Conservation (phyloP, 768 basidiomycete species). For the Termitomyces sp. region DNA sequence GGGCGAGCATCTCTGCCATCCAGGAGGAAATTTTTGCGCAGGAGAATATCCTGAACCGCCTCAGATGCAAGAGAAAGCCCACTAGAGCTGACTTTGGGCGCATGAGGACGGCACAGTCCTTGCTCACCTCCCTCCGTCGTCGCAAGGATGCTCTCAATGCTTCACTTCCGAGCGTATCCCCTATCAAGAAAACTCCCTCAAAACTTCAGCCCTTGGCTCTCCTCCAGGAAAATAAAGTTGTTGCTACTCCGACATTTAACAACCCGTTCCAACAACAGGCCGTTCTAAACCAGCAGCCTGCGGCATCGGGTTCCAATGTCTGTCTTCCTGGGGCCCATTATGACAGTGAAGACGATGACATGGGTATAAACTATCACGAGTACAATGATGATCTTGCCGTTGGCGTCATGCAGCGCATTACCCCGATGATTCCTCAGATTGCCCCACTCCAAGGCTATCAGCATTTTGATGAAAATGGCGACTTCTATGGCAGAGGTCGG, state of each 20-base stretch:
- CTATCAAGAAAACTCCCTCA: neutral
- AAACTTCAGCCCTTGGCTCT: neutral
- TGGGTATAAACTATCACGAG: slow-evolving; percentile 9
- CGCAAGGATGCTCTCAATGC: neutral
- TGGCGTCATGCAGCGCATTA: slow-evolving; percentile 7
- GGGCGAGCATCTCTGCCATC: neutral
- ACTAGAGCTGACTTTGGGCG: neutral
- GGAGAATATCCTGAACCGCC: neutral
- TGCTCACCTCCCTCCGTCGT: neutral
- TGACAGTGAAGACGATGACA: neutral
- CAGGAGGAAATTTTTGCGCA: neutral
- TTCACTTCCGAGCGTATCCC: too few species aligned
- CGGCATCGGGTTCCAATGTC: slow-evolving; percentile 19
- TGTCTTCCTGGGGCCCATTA: neutral
- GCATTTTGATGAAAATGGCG: slow-evolving; percentile 38
- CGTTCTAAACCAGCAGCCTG: neutral
- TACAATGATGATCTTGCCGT: slow-evolving; percentile 15
- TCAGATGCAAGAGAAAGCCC: neutral
- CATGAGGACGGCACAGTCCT: neutral
- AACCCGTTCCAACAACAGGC: neutral
- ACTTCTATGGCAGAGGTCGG: slow-evolving; percentile 43
- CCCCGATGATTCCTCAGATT: slow-evolving; percentile 15
- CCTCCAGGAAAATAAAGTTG: neutral
- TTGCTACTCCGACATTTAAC: neutral
- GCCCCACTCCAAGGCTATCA: slow-evolving; percentile 25